Percentiles rank a stretch among this genome's conserved stretches.
These are phyloP conservation scores for Lippia alba DNA, from an alignment of 305 asterid genomes.

Conservation along the genomic window DNA sequence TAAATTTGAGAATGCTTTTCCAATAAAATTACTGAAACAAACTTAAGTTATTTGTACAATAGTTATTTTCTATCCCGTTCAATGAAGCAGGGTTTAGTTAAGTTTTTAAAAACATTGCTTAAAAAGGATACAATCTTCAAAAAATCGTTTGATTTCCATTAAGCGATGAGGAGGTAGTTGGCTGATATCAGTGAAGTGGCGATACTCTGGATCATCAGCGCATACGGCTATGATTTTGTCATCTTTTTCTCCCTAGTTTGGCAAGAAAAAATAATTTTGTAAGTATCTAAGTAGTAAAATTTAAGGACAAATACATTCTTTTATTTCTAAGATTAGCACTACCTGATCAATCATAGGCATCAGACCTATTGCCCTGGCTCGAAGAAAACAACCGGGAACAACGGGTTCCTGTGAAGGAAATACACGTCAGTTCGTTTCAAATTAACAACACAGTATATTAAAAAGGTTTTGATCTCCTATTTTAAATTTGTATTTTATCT, in stretches of 20 bases:
- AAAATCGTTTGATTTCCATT: slow-evolving; percentile 65
- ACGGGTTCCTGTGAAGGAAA: slow-evolving; percentile 56
- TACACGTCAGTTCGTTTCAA: not conserved
- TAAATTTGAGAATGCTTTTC: too few species aligned
- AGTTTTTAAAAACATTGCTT: too few species aligned
- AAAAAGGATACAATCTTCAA: slow-evolving; percentile 66
- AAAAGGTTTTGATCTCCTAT: too few species aligned
- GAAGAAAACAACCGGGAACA: slow-evolving; percentile 63
- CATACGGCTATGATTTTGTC: slow-evolving; percentile 75
- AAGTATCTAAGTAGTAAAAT: not conserved
- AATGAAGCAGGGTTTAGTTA: too few species aligned
- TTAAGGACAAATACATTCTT: not conserved
- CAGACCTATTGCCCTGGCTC: slow-evolving; percentile 70
- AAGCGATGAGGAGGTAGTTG: slow-evolving; percentile 70
- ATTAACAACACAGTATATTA: too few species aligned
- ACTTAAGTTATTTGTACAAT: too few species aligned
- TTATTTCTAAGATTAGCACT: not conserved
- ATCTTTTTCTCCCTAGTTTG: slow-evolving; percentile 61
- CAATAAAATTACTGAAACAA: too few species aligned
- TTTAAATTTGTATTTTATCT: too few species aligned
- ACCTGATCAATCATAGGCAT: slow-evolving; percentile 84
- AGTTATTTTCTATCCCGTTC: too few species aligned
- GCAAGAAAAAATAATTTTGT: not conserved
- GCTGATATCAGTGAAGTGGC: slow-evolving; percentile 58
- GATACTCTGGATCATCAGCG: slow-evolving; percentile 75